These are phyloP conservation scores for Capsella bursapastoris DNA, from an alignment of 345 rosid species.

Conservation along the genomic window DNA sequence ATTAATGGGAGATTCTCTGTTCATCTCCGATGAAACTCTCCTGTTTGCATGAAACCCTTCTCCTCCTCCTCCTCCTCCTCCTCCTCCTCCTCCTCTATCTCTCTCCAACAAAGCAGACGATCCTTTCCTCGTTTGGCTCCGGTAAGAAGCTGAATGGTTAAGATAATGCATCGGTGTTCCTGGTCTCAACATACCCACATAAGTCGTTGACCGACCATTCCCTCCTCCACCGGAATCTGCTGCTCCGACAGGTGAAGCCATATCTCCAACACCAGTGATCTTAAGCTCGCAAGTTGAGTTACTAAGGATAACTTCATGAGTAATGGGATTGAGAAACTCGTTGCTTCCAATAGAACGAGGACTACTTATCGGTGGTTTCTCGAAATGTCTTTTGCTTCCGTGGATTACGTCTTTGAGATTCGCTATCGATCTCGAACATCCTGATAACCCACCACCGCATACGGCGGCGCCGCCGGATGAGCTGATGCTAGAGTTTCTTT, in stretches of 20 bases:
- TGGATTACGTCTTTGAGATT: slow-evolving; percentile 97
- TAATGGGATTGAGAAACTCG: slow-evolving; percentile 95
- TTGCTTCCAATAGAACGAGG: slow-evolving; percentile 99
- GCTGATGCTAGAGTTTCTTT: slow-evolving; percentile 40
- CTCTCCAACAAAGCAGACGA: slow-evolving; percentile 53
- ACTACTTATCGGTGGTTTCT: slow-evolving; percentile 90
- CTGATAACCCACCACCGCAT: slow-evolving; percentile 71
- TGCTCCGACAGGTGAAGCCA: slow-evolving; percentile 52
- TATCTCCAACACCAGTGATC: slow-evolving; percentile 80
- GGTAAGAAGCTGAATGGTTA: slow-evolving; percentile 58
- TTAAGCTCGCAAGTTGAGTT: slow-evolving; percentile 95
- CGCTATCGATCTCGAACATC: slow-evolving; percentile 98
- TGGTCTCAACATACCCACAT: slow-evolving; percentile 84
- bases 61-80: slow-evolving; percentile 55
- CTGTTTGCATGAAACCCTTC: slow-evolving; percentile 53
- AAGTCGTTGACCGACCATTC: slow-evolving; percentile 56
- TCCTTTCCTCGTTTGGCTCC: slow-evolving; percentile 61
- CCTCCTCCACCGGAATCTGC: slow-evolving; percentile 37
- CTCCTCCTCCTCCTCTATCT: slow-evolving; percentile 62
- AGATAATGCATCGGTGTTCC: slow-evolving; percentile 95
- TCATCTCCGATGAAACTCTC: slow-evolving; percentile 61
- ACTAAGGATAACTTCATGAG: slow-evolving; percentile 92
- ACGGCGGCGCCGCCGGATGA: slow-evolving; percentile 35
- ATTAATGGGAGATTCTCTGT: slow-evolving; percentile 52
- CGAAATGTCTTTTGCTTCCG: slow-evolving; percentile 94